Conservation (phyloP, 2,329 filamentous ascomycete species). For the Calonectria pseudoturangicola region DNA sequence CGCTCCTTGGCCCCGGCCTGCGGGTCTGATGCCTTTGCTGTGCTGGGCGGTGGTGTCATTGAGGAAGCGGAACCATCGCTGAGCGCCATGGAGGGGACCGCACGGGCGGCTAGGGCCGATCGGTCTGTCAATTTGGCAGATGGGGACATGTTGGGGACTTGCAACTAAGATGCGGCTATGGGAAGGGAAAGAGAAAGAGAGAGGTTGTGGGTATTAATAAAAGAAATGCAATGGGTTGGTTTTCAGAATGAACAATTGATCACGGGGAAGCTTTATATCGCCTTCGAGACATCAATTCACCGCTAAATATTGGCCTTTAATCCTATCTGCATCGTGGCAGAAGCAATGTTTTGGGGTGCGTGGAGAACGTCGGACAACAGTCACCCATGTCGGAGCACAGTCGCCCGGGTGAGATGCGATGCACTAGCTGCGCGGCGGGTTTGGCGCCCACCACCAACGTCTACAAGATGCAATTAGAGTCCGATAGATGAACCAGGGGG, state of each 20-base stretch:
- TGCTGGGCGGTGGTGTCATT: slow-evolving; percentile 33
- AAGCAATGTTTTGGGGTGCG: slow-evolving; percentile 7
- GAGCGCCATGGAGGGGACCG: slow-evolving; percentile 34
- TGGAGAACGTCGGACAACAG: slow-evolving; percentile 24
- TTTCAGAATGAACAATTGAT: not conserved
- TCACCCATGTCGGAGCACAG: slow-evolving; percentile 31
- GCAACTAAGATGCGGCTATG: not conserved
- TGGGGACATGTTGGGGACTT: slow-evolving; percentile 22
- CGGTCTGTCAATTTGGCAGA: slow-evolving; percentile 28
- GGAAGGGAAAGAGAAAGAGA: not conserved
- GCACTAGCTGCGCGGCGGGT: not conserved
- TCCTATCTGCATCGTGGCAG: slow-evolving; percentile 6
- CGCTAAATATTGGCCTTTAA: slow-evolving; percentile 10
- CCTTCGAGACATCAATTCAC: slow-evolving; percentile 1
- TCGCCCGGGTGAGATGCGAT: slow-evolving; percentile 23
- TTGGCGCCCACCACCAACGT: not conserved
- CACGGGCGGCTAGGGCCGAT: slow-evolving; percentile 27
- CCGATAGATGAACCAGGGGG: not conserved
- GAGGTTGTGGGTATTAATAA: not conserved
- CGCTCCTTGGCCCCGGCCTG: slow-evolving; percentile 27
- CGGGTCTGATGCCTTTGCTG: slow-evolving; percentile 10
- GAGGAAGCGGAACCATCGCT: slow-evolving; percentile 38
- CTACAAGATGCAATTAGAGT: slow-evolving; percentile 14
- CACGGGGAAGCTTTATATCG: not conserved
- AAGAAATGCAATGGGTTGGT: not conserved